Evolutionary conservation across 768 basidiomycete genomes (phyloP), one percentile per base, ranked within the genome.

Genomic region (Termitomyces sp.): DNA sequence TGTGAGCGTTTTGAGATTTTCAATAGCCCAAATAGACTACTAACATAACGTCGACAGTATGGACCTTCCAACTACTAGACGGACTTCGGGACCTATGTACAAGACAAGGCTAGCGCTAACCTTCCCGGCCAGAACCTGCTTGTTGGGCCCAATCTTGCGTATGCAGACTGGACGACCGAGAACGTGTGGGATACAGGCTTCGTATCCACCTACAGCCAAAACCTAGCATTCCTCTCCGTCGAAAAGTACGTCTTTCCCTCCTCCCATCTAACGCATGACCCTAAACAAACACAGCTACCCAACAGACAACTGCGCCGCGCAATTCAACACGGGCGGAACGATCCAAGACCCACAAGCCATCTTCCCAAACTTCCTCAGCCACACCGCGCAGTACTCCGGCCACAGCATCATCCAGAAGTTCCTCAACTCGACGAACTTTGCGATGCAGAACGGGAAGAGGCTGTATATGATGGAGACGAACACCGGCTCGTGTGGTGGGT

Each of bases 381-480:
- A 94, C 68, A 58, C 57, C 2, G 20, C 57, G 7, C 48, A 49
- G 39, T 74, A 76, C 3, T 76, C 85, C 2, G 83, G 82, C 0
- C 72, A 76, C 52, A 69, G 63, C 28, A 74, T 92, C 33, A 79
- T 87, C 20, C 62, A 66, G 0, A 75, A 76, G 12, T 92, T 90
- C 70, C 65, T 85, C 16, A 78, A 76, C 57, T 81, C 84, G 1
- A 78, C 84, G 0, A 63, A 62, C 52, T 76, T 76, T 18, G 84
- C 84, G 0, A 75, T 77, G 58, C 69, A 68, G 0, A 73, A 73
- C 38, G 70, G 73, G 2, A 80, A 83, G 63, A 78, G 79, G 20
- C 71, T 89, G 38, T 65, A 87, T 56, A 88, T 90, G 86, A 80
- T 89, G 63, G 89, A 91, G 72, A 88, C 85, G 13, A 89, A 89